Evolutionary conservation across 371 early-diverging fungal species (phyloP).

Genomic region (Cokeromyces recurvatus): DNA sequence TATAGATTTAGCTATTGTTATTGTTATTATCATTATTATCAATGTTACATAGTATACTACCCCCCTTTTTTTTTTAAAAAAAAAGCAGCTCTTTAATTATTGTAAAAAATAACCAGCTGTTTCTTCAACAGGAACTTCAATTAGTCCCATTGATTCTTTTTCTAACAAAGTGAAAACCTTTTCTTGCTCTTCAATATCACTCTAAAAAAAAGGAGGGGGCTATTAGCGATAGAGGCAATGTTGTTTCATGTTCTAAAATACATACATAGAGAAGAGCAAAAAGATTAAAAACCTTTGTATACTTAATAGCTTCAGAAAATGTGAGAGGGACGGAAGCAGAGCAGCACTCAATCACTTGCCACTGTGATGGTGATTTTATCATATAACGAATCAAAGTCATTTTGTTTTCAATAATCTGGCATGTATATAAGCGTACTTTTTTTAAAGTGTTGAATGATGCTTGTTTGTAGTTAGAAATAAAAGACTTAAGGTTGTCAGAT

Average conservation of each 20-base stretch:
- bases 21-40: slow-evolving; percentile 4
- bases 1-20: slow-evolving; percentile 3
- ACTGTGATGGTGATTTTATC: slow-evolving; percentile 3
- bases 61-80: too few relatives aligned
- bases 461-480: slow-evolving; percentile 2
- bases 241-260: slow-evolving; percentile 4
- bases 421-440: neutral
- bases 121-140: slow-evolving; percentile 6
- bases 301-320: slow-evolving; percentile 3
- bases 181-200: slow-evolving; percentile 12
- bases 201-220: slow-evolving; percentile 2
- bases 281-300: slow-evolving; percentile 13
- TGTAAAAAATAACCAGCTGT: slow-evolving; percentile 8
- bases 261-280: slow-evolving; percentile 6
- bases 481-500: slow-evolving; percentile 6
- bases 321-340: slow-evolving; percentile 8
- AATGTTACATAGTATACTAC: too few relatives aligned
- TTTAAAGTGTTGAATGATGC: slow-evolving; percentile 8
- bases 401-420: slow-evolving; percentile 13
- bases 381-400: slow-evolving; percentile 8
- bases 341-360: slow-evolving; percentile 14
- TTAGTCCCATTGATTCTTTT: slow-evolving; percentile 6
- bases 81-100: slow-evolving; percentile 5
- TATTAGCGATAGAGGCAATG: slow-evolving; percentile 3
- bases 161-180: slow-evolving; percentile 6